These are phyloP conservation scores for Atkinsonella hypoxylon DNA, from an alignment of 2,329 filamentous ascomycete species.

Conservation along the genomic window DNA sequence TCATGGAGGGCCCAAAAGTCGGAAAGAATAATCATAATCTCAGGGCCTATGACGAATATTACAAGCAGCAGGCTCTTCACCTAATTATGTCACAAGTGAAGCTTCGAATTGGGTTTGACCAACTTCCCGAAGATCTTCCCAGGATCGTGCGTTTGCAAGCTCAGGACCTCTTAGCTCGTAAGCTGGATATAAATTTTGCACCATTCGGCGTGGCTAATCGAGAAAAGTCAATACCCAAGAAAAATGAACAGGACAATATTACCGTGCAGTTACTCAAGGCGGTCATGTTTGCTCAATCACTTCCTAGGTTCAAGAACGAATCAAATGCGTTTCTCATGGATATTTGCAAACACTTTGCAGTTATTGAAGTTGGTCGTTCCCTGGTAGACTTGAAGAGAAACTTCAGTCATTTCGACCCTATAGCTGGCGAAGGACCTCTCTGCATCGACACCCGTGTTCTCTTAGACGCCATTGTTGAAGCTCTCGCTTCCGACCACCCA, in stretches of 20 bases:
- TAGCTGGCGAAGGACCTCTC: slow-evolving; percentile 75
- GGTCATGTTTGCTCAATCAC: slow-evolving; percentile 70
- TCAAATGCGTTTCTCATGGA: slow-evolving; percentile 66
- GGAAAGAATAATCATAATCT: slow-evolving; percentile 32
- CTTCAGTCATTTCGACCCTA: slow-evolving; percentile 69
- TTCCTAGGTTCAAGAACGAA: slow-evolving; percentile 68
- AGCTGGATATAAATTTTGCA: slow-evolving; percentile 57
- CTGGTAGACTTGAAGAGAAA: slow-evolving; percentile 68
- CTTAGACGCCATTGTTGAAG: slow-evolving; percentile 82
- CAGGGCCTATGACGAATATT: slow-evolving; percentile 64
- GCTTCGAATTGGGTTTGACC: slow-evolving; percentile 77
- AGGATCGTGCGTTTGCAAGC: slow-evolving; percentile 78
- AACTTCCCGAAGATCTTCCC: slow-evolving; percentile 78
- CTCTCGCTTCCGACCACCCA: slow-evolving; percentile 71
- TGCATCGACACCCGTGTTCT: slow-evolving; percentile 79
- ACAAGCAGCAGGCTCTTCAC: slow-evolving; percentile 87
- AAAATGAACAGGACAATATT: slow-evolving; percentile 67
- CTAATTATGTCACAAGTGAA: slow-evolving; percentile 84
- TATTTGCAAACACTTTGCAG: slow-evolving; percentile 78
- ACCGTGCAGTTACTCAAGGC: slow-evolving; percentile 84
- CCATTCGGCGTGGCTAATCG: slow-evolving; percentile 65
- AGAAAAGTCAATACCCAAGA: slow-evolving; percentile 76
- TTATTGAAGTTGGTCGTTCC: slow-evolving; percentile 81
- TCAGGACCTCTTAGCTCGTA: slow-evolving; percentile 66
- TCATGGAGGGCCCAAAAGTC: slow-evolving; percentile 66